A percentile compares a stretch with the other conserved stretches of the same genome.
These are phyloP conservation scores for Linum trigynum DNA, from an alignment of 345 rosid genomes.

Conservation along the genomic window DNA sequence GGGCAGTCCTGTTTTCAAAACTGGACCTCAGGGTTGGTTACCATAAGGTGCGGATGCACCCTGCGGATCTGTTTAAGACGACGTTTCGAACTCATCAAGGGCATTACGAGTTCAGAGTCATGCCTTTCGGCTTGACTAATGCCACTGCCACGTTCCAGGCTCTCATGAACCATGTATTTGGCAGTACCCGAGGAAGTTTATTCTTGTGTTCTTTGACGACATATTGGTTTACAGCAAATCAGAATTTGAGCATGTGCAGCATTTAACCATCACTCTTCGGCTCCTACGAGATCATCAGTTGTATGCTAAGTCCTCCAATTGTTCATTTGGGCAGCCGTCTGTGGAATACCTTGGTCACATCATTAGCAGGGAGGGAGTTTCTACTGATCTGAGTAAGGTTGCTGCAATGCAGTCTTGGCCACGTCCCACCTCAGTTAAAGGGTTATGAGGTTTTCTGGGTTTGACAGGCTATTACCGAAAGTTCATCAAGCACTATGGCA, in stretches of 20 bases:
- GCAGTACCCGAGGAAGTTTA: background rate
- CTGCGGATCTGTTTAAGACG: background rate
- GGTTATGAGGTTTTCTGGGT: background rate
- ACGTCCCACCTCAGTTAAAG: background rate
- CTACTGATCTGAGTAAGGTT: background rate
- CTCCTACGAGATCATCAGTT: background rate
- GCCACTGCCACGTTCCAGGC: background rate
- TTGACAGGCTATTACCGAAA: background rate
- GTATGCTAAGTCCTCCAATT: slow-evolving; percentile 1
- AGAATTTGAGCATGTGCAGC: background rate
- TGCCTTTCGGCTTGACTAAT: background rate
- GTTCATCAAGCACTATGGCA: background rate
- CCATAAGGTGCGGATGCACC: background rate
- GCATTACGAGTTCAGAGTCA: background rate
- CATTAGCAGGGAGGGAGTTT: background rate
- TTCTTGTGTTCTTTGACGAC: background rate
- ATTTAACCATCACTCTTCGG: background rate
- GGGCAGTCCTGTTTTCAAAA: background rate
- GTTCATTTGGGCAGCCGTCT: background rate
- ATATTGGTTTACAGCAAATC: background rate
- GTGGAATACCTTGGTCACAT: background rate
- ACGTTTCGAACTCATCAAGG: background rate
- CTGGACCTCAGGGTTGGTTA: background rate
- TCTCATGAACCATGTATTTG: background rate
- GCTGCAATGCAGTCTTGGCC: background rate